Conservation (phyloP, 352 stramenopile species). For the Phytopythium kandeliae region DNA sequence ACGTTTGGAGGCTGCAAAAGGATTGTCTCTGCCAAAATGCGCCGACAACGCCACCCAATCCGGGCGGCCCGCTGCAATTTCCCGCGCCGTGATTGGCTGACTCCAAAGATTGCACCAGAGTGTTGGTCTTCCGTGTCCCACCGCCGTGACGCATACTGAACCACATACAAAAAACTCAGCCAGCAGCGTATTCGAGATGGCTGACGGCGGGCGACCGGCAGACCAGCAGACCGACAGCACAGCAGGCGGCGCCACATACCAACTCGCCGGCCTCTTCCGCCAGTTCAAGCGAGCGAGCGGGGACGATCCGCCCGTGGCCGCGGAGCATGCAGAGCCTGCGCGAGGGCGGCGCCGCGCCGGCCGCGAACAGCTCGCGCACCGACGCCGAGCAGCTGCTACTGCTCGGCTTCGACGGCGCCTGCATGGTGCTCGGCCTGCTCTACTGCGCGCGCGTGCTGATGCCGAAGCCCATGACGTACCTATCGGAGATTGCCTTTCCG, state of each 20-base stretch:
- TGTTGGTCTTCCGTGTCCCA: neutral
- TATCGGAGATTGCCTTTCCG: constrained; percentile 72
- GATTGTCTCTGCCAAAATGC: too few species aligned
- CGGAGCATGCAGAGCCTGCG: neutral
- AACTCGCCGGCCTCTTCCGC: constrained; percentile 1
- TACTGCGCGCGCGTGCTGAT: constrained; percentile 49
- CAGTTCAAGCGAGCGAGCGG: neutral
- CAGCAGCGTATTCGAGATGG: neutral
- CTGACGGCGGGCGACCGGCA: too few species aligned
- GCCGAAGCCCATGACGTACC: constrained; percentile 62
- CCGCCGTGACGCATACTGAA: neutral
- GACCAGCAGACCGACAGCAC: neutral
- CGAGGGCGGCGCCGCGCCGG: neutral
- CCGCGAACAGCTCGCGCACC: neutral
- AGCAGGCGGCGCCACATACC: neutral
- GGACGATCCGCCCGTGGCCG: too few species aligned
- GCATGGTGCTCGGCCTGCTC: constrained; percentile 41
- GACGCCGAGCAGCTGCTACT: constrained; percentile 15
- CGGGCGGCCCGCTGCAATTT: too few species aligned
- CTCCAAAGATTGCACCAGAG: neutral
- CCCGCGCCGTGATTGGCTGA: neutral
- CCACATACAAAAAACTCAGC: neutral
- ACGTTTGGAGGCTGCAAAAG: too few species aligned
- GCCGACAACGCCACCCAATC: too few species aligned
- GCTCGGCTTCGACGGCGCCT: constrained; percentile 31